Base-by-base conservation (phyloP, 2,329 filamentous ascomycete species). In the Tympanopsis confertula region DNA sequence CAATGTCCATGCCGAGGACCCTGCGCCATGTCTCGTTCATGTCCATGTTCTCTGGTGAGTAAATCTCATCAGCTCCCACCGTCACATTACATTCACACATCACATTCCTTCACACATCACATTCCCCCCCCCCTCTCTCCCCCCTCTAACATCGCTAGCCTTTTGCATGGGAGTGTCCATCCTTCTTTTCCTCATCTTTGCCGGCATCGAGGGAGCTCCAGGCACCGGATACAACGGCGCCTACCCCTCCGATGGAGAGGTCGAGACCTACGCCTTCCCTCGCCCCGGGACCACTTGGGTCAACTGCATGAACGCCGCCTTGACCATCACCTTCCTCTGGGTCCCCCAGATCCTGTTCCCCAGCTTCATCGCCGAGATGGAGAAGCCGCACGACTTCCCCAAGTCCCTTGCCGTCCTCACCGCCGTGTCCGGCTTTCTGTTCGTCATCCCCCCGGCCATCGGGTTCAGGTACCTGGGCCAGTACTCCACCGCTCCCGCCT, bases 321-420 rank as follows among this genome's bases (percentile, higher is more conserved):
- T 68, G 12, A 68, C 66, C 44, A 63, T 66, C 42, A 66, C 63
- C 13, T 68, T 67, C 47, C 52, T 67, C 35, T 68, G 63, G 64
- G 62, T 68, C 1, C 64, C 65, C 2, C 65, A 69, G 41, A 68
- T 68, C 40, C 57, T 69, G 19, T 68, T 69, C 49, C 66, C 66
- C 1, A 63, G 61, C 13, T 69, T 69, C 50, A 68, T 69, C 50
- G 46, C 64, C 20, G 65, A 69, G 43, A 68, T 68, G 64, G 59
- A 68, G 41, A 50, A 48, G 12, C 65, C 65, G 1, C 58, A 68
- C 35, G 65, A 69, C 48, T 69, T 69, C 49, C 64, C 65, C 33
- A 69, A 69, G 41, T 53, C 65, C 2, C 56, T 69, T 24, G 62
- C 64, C 2, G 64, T 69, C 24, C 51, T 69, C 3, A 48, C 59